phyloP scores from a whole-genome alignment of 2,329 filamentous ascomycete species.

The Blastomyces silverae region DNA sequence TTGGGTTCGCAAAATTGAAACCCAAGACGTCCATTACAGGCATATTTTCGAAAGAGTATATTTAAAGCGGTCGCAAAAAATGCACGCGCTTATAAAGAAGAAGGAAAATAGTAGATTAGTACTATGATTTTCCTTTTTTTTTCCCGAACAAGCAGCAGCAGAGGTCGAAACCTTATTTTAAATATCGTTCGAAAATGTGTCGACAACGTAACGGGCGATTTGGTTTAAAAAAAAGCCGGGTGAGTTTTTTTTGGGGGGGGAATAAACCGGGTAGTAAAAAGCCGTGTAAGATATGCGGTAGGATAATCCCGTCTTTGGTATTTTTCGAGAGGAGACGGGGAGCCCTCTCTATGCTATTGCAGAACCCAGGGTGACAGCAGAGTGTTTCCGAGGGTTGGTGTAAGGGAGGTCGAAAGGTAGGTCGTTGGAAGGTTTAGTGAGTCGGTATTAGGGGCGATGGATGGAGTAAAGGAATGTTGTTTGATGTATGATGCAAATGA shows the following conservation, averaged over 20 bases:
- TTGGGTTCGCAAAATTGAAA: conserved; percentile 37
- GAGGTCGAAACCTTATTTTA: neutral
- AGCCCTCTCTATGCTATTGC: conserved; percentile 16
- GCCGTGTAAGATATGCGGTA: conserved; percentile 17
- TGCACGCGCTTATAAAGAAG: conserved; percentile 3
- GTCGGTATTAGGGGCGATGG: neutral
- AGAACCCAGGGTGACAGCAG: conserved; percentile 18
- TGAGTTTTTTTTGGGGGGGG: conserved; percentile 13
- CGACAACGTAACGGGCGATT: conserved; percentile 16
- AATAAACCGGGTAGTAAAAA: conserved; percentile 21
- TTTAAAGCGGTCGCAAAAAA: conserved; percentile 7
- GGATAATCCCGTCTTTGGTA: conserved; percentile 20
- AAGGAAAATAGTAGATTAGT: neutral
- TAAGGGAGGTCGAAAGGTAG: neutral
- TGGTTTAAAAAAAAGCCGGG: neutral
- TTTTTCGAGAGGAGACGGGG: conserved; percentile 21
- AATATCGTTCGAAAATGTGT: conserved; percentile 4
- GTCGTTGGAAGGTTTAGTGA: neutral
- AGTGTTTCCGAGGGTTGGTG: neutral
- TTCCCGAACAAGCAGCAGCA: neutral
- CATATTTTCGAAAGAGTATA: conserved; percentile 34
- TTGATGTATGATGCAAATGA: neutral
- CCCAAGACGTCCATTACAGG: conserved; percentile 42
- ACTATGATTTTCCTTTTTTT: neutral
- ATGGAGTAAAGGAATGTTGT: neutral